Conservation (phyloP, 768 basidiomycete genomes). For the Hemileccinum rubropunctum region DNA sequence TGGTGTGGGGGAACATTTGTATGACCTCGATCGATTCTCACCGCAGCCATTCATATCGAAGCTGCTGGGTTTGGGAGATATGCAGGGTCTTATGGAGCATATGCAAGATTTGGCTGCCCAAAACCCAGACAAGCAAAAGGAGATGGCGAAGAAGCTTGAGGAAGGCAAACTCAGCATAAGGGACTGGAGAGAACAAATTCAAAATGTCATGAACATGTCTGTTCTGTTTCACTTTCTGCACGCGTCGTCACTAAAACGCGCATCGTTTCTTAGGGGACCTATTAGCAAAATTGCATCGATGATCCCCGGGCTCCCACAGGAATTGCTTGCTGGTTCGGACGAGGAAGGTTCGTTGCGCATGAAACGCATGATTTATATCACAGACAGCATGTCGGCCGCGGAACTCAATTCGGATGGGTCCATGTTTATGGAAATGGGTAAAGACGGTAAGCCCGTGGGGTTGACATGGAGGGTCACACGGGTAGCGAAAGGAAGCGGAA, state of each 20-base stretch:
- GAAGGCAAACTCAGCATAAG: constrained; percentile 96
- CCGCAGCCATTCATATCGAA: constrained; percentile 98
- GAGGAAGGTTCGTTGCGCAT: constrained; percentile 88
- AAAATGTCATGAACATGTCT: constrained; percentile 97
- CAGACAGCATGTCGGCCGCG: constrained; percentile 91
- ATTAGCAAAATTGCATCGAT: constrained; percentile 97
- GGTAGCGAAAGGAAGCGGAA: constrained; percentile 92
- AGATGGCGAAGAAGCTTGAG: constrained; percentile 96
- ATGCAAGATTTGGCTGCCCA: constrained; percentile 95
- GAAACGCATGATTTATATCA: constrained; percentile 99
- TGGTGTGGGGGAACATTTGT: constrained; percentile 96
- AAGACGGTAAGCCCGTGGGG: constrained; percentile 80
- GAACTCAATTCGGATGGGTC: constrained; percentile 96
- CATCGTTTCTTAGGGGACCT: constrained; percentile 71
- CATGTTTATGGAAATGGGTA: constrained; percentile 81
- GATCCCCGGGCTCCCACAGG: constrained; percentile 96
- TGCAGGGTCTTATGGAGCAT: constrained; percentile 97
- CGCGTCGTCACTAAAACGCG: constrained; percentile 6
- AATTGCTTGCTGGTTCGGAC: constrained; percentile 86
- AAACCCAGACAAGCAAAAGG: constrained; percentile 96
- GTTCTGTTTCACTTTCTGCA: constrained; percentile 24
- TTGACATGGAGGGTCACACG: constrained; percentile 88
- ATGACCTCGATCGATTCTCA: constrained; percentile 93
- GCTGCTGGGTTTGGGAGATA: constrained; percentile 90
- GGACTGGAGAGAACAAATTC: constrained; percentile 97